Percentiles rank a stretch among this genome's conserved stretches.
Evolutionary conservation across 495 filamentous ascomycete species (phyloP).

Genomic region (Neurospora cerealis): DNA sequence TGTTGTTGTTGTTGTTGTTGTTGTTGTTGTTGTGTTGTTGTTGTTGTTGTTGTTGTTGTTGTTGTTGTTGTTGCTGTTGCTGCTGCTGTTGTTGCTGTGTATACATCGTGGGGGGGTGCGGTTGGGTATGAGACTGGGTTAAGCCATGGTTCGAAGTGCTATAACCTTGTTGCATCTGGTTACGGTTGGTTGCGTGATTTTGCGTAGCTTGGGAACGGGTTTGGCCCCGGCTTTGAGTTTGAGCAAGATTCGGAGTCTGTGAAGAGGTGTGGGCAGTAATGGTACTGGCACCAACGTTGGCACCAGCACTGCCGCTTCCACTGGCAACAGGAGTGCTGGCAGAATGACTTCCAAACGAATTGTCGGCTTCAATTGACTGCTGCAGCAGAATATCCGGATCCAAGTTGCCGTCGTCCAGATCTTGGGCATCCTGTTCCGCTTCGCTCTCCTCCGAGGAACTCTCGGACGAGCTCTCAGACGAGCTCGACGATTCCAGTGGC

Average conservation of each 20-base stretch:
- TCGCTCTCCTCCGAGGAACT: neutral
- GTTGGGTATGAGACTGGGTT: neutral
- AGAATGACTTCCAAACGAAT: neutral
- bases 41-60: neutral
- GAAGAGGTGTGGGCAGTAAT: neutral
- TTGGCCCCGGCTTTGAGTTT: neutral
- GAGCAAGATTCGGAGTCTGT: neutral
- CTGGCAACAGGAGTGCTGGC: neutral
- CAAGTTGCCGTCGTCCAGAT: neutral
- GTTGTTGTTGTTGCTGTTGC: neutral
- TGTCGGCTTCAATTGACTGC: neutral
- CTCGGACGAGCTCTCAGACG: neutral
- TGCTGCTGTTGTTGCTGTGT: constrained; percentile 4
- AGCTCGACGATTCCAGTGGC: neutral
- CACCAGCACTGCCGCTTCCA: neutral
- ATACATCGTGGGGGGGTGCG: neutral
- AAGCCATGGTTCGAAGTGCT: neutral
- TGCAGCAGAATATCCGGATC: neutral
- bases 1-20: constrained; percentile 1
- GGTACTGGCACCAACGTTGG: neutral
- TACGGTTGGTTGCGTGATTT: neutral
- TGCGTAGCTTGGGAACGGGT: neutral
- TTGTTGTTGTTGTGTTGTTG: constrained; percentile 3
- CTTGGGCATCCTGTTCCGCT: neutral
- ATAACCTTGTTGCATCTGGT: neutral